Evolutionary conservation across 352 stramenopile genomes (phyloP).

Genomic region (Phytophthora constricta): DNA sequence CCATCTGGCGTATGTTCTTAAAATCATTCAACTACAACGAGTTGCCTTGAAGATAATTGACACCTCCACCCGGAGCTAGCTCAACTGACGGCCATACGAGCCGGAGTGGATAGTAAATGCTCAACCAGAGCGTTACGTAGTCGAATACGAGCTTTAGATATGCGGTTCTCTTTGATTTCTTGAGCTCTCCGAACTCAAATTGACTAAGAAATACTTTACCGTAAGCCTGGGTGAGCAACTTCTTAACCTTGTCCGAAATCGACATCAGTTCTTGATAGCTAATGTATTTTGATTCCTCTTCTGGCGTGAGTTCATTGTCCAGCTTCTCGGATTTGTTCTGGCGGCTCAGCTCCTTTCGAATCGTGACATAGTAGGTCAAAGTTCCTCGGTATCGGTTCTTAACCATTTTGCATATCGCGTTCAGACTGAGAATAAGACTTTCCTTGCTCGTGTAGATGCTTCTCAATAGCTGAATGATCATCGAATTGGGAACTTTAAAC

Average conservation of each 20-base stretch:
- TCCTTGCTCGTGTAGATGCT: constrained; percentile 9
- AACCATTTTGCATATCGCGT: constrained; percentile 5
- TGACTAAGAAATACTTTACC: constrained; percentile 7
- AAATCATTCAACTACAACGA: constrained; percentile 2
- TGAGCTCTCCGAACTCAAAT: not conserved
- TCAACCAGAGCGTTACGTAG: constrained; percentile 4
- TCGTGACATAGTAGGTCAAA: constrained; percentile 3
- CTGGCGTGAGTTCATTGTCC: constrained; percentile 7
- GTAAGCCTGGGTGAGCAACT: not conserved
- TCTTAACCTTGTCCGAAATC: not conserved
- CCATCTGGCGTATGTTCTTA: constrained; percentile 2
- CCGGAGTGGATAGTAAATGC: constrained; percentile 6
- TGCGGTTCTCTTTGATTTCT: constrained; percentile 1
- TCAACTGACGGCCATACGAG: constrained; percentile 4
- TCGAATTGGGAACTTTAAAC: constrained; percentile 3
- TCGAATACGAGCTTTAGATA: constrained; percentile 9
- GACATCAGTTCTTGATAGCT: constrained; percentile 9
- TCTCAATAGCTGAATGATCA: constrained; percentile 1
- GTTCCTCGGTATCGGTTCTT: constrained; percentile 2
- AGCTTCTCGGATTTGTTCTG: constrained; percentile 7
- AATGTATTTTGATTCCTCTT: constrained; percentile 9
- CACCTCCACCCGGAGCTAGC: constrained; percentile 1
- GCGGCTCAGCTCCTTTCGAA: constrained; percentile 7
- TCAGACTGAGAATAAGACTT: constrained; percentile 2
- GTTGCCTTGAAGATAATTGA: constrained; percentile 2